Base-by-base conservation (phyloP, 805 yeast species). In the Yarrowia hollandica region DNA sequence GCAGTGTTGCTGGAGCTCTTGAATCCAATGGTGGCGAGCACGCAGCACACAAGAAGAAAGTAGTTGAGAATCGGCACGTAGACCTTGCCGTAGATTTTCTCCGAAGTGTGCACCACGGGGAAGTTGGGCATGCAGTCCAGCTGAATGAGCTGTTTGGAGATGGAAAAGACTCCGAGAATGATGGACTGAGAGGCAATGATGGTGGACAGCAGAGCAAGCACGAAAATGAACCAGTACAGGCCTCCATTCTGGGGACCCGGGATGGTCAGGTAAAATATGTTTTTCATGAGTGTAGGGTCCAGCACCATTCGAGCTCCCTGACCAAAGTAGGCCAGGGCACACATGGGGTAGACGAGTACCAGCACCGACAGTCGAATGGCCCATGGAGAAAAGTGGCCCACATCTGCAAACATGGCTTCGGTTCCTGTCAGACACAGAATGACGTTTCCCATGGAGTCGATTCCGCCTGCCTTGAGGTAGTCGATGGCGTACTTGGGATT, bases 381-480 rank as follows among this genome's bases (percentile, higher is more conserved):
- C 5, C 72, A 62, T 22, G 73, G 72, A 2, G 83, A 81, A 64
- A 82, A 80, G 65, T 80, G 84, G 4, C 85, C 82, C 54, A 82
- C 73, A 68, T 82, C 86, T 1, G 85, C 84, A 70, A 82, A 83
- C 82, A 82, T 78, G 6, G 86, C 85, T 63, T 82, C 86, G 4
- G 80, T 73, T 28, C 86, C 86, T 0, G 87, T 82, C 22, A 82
- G 69, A 1, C 82, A 72, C 41, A 82, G 75, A 79, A 82, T 76
- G 3, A 80, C 79, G 4, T 80, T 77, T 10, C 80, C 76, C 28
- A 82, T 70, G 19, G 65, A 64, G 21, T 68, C 81, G 25, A 78
- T 69, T 3, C 75, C 73, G 15, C 66, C 60, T 10, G 66, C 62
- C 46, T 66, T 71, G 61, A 82, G 68, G 34, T 75, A 74, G n/a